Evolutionary conservation across 768 basidiomycete genomes (phyloP), one percentile per base, ranked within the genome.

Genomic region (Lactarius trivialis): DNA sequence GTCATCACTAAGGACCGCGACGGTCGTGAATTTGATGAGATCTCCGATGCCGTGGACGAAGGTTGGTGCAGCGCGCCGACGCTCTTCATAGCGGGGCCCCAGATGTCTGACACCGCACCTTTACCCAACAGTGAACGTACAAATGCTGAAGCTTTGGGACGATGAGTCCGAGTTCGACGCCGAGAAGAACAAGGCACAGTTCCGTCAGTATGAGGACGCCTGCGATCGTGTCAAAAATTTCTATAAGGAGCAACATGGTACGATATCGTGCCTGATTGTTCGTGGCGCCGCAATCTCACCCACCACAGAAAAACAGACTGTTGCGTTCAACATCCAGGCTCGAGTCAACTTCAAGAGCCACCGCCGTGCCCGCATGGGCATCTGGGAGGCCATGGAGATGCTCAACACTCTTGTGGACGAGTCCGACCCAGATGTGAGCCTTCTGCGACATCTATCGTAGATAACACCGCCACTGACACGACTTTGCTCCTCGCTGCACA

Each of bases 401-500:
- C 83, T 95, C 52, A 85, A 93, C 70, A 93, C 89, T 1, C 79
- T 95, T 48, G 81, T 94, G 59, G 91, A 95, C 72, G 91, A 94
- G 65, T 92, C 90, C 8, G 93, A 96, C 73, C 93, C 93, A 58
- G 93, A 92, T 70, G 90, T 89, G 61, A 54, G 76, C 67, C 54
- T 50, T 30, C 37, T 30, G 9, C 64, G 26, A 45, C 56, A 56
- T 48, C 34, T 34, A 48, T 41, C 37, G 2, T 15, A 7, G 9
- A 2, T 26, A 41, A 39, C 56, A 12, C 36, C 34, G 37, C 28
- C 34, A 43, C 65, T 63, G 39, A 56, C 58, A n/a, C 26, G 39
- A 19, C 28, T 24, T 37, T 50, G 19, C 21, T 50, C 24, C 33
- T 37, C 56, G 36, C 26, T 58, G 54, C 67, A 9, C 70, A 91